Percentiles rank a stretch among this genome's conserved stretches.
These are phyloP conservation scores for Leishmania lainsoni DNA, from an alignment of 208 protist genomes.

Conservation along the genomic window DNA sequence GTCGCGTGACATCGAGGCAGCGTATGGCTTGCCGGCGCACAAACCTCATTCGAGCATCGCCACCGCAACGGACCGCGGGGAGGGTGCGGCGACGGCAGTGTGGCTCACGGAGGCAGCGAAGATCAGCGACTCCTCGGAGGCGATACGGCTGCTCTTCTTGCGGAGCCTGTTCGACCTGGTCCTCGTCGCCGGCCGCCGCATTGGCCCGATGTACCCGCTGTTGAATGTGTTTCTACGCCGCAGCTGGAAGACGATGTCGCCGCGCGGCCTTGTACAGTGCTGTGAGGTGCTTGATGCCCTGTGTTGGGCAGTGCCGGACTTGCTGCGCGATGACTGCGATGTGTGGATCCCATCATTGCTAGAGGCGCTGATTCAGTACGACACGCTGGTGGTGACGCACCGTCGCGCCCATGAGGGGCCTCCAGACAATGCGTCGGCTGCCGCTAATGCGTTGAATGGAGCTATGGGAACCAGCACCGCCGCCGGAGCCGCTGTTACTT, in stretches of 20 bases:
- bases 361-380: slow-evolving; percentile 42
- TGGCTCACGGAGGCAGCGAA: not conserved
- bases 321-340: slow-evolving; percentile 63
- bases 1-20: slow-evolving; percentile 3
- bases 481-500: not conserved
- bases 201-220: slow-evolving; percentile 71
- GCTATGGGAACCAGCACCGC: not conserved
- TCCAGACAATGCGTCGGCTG: not conserved
- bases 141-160: slow-evolving; percentile 41
- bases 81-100: not conserved
- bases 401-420: slow-evolving; percentile 20
- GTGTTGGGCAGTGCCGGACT: slow-evolving; percentile 56
- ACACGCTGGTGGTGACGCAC: slow-evolving; percentile 34
- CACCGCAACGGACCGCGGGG: not conserved
- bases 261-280: slow-evolving; percentile 43
- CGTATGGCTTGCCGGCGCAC: not conserved
- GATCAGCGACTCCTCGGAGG: slow-evolving; percentile 7
- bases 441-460: not conserved
- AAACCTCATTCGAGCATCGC: not conserved
- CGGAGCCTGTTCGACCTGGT: slow-evolving; percentile 56
- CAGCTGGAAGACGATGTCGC: slow-evolving; percentile 42
- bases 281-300: slow-evolving; percentile 72
- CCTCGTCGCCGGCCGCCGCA: slow-evolving; percentile 42
- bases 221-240: slow-evolving; percentile 63
- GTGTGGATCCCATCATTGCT: slow-evolving; percentile 65